Base-by-base conservation (phyloP, 2,329 filamentous ascomycete genomes). In the Cercospora citrullina region DNA sequence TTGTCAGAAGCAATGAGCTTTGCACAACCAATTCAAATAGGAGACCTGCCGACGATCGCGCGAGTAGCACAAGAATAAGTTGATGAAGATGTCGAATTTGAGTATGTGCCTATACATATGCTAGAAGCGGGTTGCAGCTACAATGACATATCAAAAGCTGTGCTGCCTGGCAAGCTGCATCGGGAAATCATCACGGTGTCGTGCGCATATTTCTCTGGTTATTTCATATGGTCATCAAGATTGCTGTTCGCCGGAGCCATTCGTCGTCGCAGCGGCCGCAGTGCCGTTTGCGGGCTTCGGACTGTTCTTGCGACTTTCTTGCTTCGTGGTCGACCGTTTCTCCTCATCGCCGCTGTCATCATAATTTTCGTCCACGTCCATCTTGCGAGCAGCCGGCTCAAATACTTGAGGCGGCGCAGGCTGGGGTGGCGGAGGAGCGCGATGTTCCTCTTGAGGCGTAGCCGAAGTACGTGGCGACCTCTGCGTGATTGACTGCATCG, bases 321-420 rank as follows among this genome's bases (percentile, higher is more conserved):
- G 80, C 69, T 82, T 82, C 7, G 74, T 74, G 1, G 73, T 76
- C 16, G 74, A 79, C 70, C 83, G 79, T 79, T 88, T 88, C 48
- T 95, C 91, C 68, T 97, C 94, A 72, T 96, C 94, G 4, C 88
- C 92, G 66, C 94, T 94, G 75, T 98, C 94, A 78, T 98, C 94
- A 75, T 99, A 98, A 78, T 98, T 91, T 79, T 99, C 95, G 73
- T 99, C 94, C 21, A 98, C 92, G 6, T 98, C 94, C 88, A 99
- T 96, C 80, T 96, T 96, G 23, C 95, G 87, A 21, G 93, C 93
- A 36, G 95, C 93, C 63, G 93, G 92, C 81, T 98, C 94, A 67
- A 89, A 89, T 18, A 84, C 79, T n/a, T 72, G 75, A 48, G 81
- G 76, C 67, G 80, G 82, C 65, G 75, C 71, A 31, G 75, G 71